Evolutionary conservation across 139 green algal genomes (phyloP), one percentile per base, ranked within the genome.

Genomic region (Tetraselmis striata): DNA sequence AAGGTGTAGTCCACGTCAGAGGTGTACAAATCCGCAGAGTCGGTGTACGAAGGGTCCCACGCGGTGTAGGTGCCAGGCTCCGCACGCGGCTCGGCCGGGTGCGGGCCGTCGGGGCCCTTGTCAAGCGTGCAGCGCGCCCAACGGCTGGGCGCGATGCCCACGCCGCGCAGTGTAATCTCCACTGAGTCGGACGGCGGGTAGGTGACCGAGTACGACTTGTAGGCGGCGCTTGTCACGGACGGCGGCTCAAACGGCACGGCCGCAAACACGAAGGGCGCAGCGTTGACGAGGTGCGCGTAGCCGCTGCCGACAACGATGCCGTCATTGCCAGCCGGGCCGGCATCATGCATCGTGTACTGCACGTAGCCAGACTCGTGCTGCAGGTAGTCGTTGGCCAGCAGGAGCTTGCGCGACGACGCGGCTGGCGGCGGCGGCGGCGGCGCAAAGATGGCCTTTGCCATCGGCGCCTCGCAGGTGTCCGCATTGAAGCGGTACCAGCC

Each of bases 401-500:
- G 74, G 74, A 77, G 74, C 26, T 77, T 77, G 23, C 74, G 74
- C 5, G 5, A 22, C 23, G 26, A 29, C 25, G 2, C 74, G 74
- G 26, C 74, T 29, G 74, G 74, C 25, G 74, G 74, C 23, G 74
- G 74, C 74, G 74, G 74, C 18, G 30, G 31, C 79, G 77, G 77
- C 28, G 77, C 25, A n/a, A 29, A 29, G 30, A 59, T 80, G 77
- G 28, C 28, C 77, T 58, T 29, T 2, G 18, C 2, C 28, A 26
- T 27, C 23, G 27, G 29, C 2, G 23, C 77, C 22, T 24, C 77
- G 79, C 79, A 82, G 2, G 79, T 29, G 31, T 32, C 23, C 23
- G 45, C 45, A 67, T 82, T 77, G 79, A 82, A 82, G 5, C 32
- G 32, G 79, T 82, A 82, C 27, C 74, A 77, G 11, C 45, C 79